Percentiles rank a stretch among this genome's conserved stretches.
Evolutionary conservation across 2,329 filamentous ascomycete species (phyloP).

Genomic region (Penicillium rolfsii): DNA sequence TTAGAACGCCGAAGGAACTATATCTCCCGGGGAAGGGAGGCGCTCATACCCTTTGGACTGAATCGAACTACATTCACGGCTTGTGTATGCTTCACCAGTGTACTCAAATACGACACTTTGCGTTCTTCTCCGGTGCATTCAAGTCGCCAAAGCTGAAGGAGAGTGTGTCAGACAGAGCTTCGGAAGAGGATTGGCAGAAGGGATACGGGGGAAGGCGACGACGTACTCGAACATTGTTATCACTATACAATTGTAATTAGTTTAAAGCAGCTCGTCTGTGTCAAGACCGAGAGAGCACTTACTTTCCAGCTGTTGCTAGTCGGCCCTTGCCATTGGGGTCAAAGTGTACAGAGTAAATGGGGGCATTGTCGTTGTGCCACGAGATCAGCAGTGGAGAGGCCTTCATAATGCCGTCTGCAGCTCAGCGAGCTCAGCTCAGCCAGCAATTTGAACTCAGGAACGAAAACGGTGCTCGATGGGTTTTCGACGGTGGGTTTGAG

Average conservation of each 20-base stretch:
- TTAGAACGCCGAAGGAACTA: background rate
- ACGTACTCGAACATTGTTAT: conserved; percentile 90
- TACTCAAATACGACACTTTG: conserved; percentile 89
- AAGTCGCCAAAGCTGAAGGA: conserved; percentile 80
- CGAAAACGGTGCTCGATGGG: background rate
- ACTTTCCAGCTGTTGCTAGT: conserved; percentile 87
- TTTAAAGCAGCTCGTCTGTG: background rate
- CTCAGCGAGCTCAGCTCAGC: conserved; percentile 31
- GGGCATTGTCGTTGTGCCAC: conserved; percentile 97
- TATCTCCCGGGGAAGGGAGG: background rate
- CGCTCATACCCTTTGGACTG: conserved; percentile 77
- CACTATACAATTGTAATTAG: conserved; percentile 47
- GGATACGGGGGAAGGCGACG: conserved; percentile 24
- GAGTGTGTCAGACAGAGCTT: conserved; percentile 40
- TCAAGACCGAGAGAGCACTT: conserved; percentile 28
- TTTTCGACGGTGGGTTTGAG: conserved; percentile 10
- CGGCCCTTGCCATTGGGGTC: conserved; percentile 89
- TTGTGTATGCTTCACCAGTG: conserved; percentile 90
- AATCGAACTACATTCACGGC: conserved; percentile 98
- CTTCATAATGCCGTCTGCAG: conserved; percentile 70
- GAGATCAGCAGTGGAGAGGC: conserved; percentile 94
- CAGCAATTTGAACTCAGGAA: conserved; percentile 10
- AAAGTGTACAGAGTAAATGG: conserved; percentile 97
- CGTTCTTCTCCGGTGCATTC: conserved; percentile 82
- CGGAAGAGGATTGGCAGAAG: conserved; percentile 20